These are phyloP conservation scores for Mycena vitilis DNA, from an alignment of 768 basidiomycete genomes.

Conservation along the genomic window DNA sequence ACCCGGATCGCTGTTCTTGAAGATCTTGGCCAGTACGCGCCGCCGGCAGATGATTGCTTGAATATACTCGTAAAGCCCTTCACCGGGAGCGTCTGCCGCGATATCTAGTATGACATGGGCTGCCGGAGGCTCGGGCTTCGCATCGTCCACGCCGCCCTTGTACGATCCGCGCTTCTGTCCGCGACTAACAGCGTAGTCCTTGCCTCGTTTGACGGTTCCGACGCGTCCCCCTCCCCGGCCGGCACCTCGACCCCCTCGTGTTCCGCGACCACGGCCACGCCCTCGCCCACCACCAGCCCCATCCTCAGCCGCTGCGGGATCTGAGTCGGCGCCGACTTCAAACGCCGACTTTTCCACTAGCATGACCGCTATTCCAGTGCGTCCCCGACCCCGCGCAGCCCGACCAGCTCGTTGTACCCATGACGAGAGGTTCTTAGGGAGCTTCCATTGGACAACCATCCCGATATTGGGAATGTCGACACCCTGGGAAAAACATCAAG, in stretches of 20 bases:
- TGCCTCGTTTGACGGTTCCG: not conserved
- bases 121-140: not conserved
- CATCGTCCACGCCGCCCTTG: not conserved
- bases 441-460: conserved; percentile 52
- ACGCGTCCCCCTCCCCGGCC: not conserved
- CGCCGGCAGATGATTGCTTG: conserved; percentile 12
- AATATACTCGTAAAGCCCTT: conserved; percentile 4
- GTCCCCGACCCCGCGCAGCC: conserved; percentile 40
- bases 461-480: conserved; percentile 45
- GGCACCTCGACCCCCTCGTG: not conserved
- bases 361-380: conserved; percentile 42
- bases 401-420: conserved; percentile 49
- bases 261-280: not conserved
- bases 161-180: conserved; percentile 10
- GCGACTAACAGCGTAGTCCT: conserved; percentile 3
- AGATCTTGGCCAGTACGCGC: not conserved
- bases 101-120: not conserved
- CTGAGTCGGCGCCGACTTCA: not conserved
- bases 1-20: not conserved
- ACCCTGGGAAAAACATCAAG: not conserved
- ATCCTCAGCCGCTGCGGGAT: not conserved
- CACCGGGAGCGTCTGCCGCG: not conserved
- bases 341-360: conserved; percentile 38
- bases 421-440: conserved; percentile 42
- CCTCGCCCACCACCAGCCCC: not conserved